A percentile compares a stretch with the other conserved stretches of the same genome.
These are phyloP conservation scores for Cyberlindnera maclurae DNA, from an alignment of 805 yeast genomes.

Conservation along the genomic window DNA sequence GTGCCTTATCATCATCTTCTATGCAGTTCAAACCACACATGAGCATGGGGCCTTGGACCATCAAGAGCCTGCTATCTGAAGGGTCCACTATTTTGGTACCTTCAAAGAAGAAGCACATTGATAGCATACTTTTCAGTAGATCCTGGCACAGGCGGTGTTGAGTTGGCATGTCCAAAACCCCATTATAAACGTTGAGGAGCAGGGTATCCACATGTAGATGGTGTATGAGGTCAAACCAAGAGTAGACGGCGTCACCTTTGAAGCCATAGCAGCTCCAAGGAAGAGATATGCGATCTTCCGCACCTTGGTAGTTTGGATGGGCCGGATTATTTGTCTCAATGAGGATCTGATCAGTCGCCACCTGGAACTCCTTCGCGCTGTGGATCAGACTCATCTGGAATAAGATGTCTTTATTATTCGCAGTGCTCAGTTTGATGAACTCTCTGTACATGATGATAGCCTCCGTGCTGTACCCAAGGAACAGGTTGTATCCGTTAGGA, in stretches of 20 bases:
- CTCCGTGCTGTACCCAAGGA: conserved; percentile 25
- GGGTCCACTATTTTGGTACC: conserved; percentile 5
- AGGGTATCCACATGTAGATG: conserved; percentile 30
- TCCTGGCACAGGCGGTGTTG: conserved; percentile 12
- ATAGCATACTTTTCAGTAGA: conserved; percentile 15
- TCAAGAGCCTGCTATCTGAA: conserved; percentile 16
- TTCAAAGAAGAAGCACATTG: conserved; percentile 14
- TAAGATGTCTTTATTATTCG: conserved; percentile 16
- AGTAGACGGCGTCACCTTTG: conserved; percentile 12
- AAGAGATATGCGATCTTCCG: conserved; percentile 2
- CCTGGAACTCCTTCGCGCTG: conserved; percentile 23
- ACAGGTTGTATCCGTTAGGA: conserved; percentile 22
- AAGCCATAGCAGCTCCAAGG: conserved; percentile 21
- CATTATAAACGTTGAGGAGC: conserved; percentile 28
- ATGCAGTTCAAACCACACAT: conserved; percentile 15
- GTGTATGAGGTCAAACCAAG: conserved; percentile 25
- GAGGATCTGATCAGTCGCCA: conserved; percentile 11
- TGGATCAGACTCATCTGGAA: conserved; percentile 21
- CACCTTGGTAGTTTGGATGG: conserved; percentile 15
- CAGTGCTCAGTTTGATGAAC: conserved; percentile 16
- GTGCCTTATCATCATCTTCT: conserved; percentile 7
- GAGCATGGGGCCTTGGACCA: conserved; percentile 21
- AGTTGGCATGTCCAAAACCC: conserved; percentile 28
- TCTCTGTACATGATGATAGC: conserved; percentile 22
- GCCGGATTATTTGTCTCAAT: conserved; percentile 12